A percentile compares a stretch with the other conserved stretches of the same genome.
These are phyloP conservation scores for Erodium maritimum DNA, from an alignment of 345 rosid genomes.

Conservation along the genomic window DNA sequence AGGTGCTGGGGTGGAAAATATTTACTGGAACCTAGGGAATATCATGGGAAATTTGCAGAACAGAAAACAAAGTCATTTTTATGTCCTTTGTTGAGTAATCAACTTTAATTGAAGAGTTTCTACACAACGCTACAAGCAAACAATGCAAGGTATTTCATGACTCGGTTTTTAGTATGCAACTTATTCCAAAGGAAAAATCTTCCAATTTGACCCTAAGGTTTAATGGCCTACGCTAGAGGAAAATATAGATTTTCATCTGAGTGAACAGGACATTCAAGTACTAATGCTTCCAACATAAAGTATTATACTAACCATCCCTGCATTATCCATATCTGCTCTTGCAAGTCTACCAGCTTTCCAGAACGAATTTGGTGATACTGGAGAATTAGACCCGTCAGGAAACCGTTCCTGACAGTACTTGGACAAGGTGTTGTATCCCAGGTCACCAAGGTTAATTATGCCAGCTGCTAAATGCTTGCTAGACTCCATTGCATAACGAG, in stretches of 20 bases:
- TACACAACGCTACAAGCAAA: too few species aligned
- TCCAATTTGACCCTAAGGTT: too few species aligned
- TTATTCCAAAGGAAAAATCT: too few species aligned
- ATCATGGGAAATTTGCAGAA: background rate
- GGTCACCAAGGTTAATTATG: constrained; percentile 74
- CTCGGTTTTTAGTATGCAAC: too few species aligned
- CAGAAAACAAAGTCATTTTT: too few species aligned
- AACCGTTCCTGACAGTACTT: constrained; percentile 75
- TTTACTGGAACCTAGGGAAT: too few species aligned
- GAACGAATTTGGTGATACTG: constrained; percentile 60
- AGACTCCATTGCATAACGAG: constrained; percentile 96
- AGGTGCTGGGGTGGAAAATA: constrained; percentile 37
- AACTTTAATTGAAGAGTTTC: too few species aligned
- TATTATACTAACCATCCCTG: constrained; percentile 76
- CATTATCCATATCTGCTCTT: constrained; percentile 54
- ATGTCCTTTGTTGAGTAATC: too few species aligned
- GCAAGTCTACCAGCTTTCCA: constrained; percentile 65
- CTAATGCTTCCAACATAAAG: too few species aligned
- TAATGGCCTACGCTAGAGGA: too few species aligned
- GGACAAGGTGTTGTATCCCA: constrained; percentile 75
- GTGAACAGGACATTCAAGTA: background rate
- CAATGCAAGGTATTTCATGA: too few species aligned
- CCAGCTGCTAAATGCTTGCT: constrained; percentile 85
- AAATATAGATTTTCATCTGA: too few species aligned
- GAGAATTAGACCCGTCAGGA: constrained; percentile 67